Percentiles rank a stretch among this genome's conserved stretches.
Conservation (phyloP, 2,329 filamentous ascomycete species). For the Aspergillus persii region DNA sequence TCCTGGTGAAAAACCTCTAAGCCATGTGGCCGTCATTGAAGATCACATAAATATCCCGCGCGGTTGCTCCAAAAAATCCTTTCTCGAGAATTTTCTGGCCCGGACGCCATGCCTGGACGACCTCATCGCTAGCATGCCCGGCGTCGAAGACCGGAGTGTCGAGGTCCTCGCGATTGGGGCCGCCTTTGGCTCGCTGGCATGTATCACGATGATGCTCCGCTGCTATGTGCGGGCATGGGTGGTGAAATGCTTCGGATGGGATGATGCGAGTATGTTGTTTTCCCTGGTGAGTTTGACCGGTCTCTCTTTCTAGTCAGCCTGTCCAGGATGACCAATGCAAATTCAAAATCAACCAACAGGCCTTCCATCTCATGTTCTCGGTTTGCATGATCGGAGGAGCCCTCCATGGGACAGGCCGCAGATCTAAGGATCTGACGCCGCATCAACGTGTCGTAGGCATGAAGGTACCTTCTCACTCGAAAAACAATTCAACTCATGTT, state of each 20-base stretch:
- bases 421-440: constrained; percentile 14
- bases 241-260: constrained; percentile 33
- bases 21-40: too few relatives aligned
- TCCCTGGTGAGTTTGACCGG: constrained; percentile 20
- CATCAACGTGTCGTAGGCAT: constrained; percentile 24
- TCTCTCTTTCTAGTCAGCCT: too few relatives aligned
- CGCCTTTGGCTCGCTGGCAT: constrained; percentile 28
- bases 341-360: constrained; percentile 4
- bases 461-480: constrained; percentile 14
- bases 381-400: constrained; percentile 31
- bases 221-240: constrained; percentile 32
- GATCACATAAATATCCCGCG: too few relatives aligned
- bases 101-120: too few relatives aligned
- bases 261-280: constrained; percentile 32
- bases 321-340: not conserved
- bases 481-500: too few relatives aligned
- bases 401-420: constrained; percentile 29
- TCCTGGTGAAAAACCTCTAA: too few relatives aligned
- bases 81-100: too few relatives aligned
- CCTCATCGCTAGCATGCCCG: too few relatives aligned
- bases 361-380: constrained; percentile 30
- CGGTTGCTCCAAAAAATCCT: too few relatives aligned
- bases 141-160: constrained; percentile 18
- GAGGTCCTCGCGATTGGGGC: constrained; percentile 26
- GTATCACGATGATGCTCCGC: constrained; percentile 27